A percentile compares a stretch with the other conserved stretches of the same genome.
These are phyloP conservation scores for Annulohypoxylon nitens DNA, from an alignment of 495 filamentous ascomycete species.

Conservation along the genomic window DNA sequence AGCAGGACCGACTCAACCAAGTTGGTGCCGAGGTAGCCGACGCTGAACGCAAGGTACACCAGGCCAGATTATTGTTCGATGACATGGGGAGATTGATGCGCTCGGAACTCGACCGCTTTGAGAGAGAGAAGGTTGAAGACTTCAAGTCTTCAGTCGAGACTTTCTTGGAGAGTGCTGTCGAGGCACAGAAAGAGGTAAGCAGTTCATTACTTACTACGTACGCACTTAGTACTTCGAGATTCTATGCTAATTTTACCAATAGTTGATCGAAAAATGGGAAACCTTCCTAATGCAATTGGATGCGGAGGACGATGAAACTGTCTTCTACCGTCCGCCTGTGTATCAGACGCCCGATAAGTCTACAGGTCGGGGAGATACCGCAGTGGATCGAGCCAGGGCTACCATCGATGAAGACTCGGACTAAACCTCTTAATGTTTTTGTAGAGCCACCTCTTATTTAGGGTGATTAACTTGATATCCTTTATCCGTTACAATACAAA, in stretches of 20 bases:
- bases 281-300: conserved; percentile 96
- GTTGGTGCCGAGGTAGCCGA: conserved; percentile 91
- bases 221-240: conserved; percentile 2
- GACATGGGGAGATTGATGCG: conserved; percentile 98
- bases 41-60: conserved; percentile 93
- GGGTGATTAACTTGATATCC: conserved; percentile 35
- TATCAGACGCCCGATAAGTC: conserved; percentile 57
- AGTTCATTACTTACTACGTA: background rate
- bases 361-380: conserved; percentile 59
- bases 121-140: conserved; percentile 98
- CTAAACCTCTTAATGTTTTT: conserved; percentile 42
- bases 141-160: conserved; percentile 99
- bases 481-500: conserved; percentile 23
- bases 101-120: conserved; percentile 90
- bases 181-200: conserved; percentile 97
- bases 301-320: conserved; percentile 87
- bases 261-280: conserved; percentile 99
- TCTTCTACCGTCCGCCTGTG: conserved; percentile 76
- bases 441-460: conserved; percentile 29
- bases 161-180: conserved; percentile 93
- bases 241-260: conserved; percentile 30
- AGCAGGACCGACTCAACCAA: conserved; percentile 95
- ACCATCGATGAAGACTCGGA: conserved; percentile 67
- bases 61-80: conserved; percentile 89
- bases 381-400: conserved; percentile 63